A percentile compares a stretch with the other conserved stretches of the same genome.
Conservation (phyloP, 176 grass and related monocot species). For the Cocos nucifera region DNA sequence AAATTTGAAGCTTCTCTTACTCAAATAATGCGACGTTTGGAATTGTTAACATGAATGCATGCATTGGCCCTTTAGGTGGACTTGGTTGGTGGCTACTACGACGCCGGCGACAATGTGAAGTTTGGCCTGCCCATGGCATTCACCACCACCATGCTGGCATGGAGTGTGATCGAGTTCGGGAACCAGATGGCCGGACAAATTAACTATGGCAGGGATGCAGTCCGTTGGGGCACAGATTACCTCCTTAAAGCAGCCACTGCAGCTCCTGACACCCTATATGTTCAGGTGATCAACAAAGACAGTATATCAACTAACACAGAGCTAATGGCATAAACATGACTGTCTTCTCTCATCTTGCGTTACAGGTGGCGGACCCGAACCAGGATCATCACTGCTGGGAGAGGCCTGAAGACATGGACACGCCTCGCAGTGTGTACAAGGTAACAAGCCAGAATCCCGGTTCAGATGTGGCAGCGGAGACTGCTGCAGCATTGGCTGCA, state of each 20-base stretch:
- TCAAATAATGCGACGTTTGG: background rate
- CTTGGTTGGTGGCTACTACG: constrained; percentile 63
- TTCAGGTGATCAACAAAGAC: constrained; percentile 30
- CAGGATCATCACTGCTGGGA: constrained; percentile 72
- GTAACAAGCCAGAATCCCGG: constrained; percentile 48
- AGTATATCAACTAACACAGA: background rate
- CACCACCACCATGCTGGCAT: constrained; percentile 70
- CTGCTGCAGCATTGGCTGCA: constrained; percentile 51
- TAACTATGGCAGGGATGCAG: constrained; percentile 23
- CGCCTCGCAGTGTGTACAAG: constrained; percentile 40
- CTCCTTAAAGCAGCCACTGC: constrained; percentile 62
- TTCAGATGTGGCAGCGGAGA: constrained; percentile 77
- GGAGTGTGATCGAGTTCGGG: constrained; percentile 70
- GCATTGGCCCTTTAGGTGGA: constrained; percentile 26
- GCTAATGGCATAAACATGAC: background rate
- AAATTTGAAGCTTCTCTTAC: background rate
- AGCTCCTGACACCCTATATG: constrained; percentile 46
- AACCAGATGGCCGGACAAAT: constrained; percentile 51
- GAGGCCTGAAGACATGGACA: constrained; percentile 70
- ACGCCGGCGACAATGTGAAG: constrained; percentile 78
- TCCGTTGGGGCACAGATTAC: constrained; percentile 72
- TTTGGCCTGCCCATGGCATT: constrained; percentile 84
- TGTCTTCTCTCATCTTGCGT: background rate
- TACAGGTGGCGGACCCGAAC: constrained; percentile 49
- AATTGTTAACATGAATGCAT: background rate